phyloP scores from a whole-genome alignment of 164 flowering plant genomes.

The Aristolochia fimbriata region DNA sequence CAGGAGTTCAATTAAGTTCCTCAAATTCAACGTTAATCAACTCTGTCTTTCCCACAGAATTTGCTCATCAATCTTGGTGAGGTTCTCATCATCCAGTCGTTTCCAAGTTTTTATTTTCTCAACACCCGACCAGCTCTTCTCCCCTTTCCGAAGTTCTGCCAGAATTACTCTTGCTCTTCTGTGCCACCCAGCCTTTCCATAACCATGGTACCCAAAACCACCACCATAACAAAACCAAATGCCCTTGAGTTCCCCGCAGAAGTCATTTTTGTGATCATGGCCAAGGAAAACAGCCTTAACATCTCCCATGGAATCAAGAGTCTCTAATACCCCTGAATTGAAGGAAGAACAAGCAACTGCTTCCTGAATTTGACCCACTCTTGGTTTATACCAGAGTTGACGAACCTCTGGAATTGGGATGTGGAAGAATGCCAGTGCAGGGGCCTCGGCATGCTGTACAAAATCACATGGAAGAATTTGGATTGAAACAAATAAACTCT shows the following conservation, averaged over 20 bases:
- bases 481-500: too few relatives aligned
- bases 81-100: slow-evolving; percentile 55
- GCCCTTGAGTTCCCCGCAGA: slow-evolving; percentile 67
- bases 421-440: slow-evolving; percentile 70
- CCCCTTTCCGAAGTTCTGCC: slow-evolving; percentile 46
- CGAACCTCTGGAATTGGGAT: slow-evolving; percentile 87
- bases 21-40: neutral
- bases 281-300: slow-evolving; percentile 83
- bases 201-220: slow-evolving; percentile 85
- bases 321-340: slow-evolving; percentile 62
- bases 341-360: slow-evolving; percentile 60
- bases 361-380: slow-evolving; percentile 60
- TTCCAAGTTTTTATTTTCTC: slow-evolving; percentile 78
- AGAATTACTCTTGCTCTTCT: slow-evolving; percentile 67
- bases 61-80: slow-evolving; percentile 67
- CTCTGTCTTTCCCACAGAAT: slow-evolving; percentile 38
- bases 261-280: slow-evolving; percentile 84
- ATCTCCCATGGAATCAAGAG: slow-evolving; percentile 49
- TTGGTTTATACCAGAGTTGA: slow-evolving; percentile 29
- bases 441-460: slow-evolving; percentile 10
- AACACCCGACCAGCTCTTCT: slow-evolving; percentile 46
- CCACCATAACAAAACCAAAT: slow-evolving; percentile 93
- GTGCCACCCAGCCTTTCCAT: slow-evolving; percentile 67
- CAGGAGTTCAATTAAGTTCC: too few relatives aligned
- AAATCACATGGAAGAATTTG: neutral